phyloP scores from a whole-genome alignment of 2,329 filamentous ascomycete genomes.

The Penicillium nordicum region DNA sequence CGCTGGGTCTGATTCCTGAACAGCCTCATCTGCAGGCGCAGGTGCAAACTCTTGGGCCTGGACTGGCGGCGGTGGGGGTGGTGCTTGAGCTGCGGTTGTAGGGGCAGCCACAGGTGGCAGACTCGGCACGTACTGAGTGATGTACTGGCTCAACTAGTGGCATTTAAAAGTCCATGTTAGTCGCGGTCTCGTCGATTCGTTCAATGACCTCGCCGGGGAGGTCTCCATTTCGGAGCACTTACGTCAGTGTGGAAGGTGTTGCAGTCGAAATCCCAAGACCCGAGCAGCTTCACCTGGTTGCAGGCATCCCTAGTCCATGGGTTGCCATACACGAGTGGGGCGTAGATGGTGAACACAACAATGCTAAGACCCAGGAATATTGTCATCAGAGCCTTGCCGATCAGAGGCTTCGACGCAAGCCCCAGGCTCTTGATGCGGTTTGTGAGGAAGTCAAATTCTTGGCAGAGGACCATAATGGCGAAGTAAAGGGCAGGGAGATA shows the following conservation, averaged over 20 bases:
- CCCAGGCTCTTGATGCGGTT: conserved; percentile 68
- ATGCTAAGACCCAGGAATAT: conserved; percentile 71
- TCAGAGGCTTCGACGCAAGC: conserved; percentile 64
- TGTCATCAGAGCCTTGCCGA: conserved; percentile 72
- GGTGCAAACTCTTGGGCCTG: conserved; percentile 18
- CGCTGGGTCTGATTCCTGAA: conserved; percentile 22
- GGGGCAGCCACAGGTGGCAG: conserved; percentile 20
- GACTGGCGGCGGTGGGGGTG: conserved; percentile 16
- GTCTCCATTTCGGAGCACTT: conserved; percentile 52
- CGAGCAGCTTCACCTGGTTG: conserved; percentile 79
- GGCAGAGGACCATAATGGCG: conserved; percentile 81
- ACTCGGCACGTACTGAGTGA: conserved; percentile 28
- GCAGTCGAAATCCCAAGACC: conserved; percentile 96
- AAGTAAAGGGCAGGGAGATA: conserved; percentile 98
- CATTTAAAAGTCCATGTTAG: conserved; percentile 23
- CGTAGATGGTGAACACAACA: conserved; percentile 76
- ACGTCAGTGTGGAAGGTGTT: conserved; percentile 85
- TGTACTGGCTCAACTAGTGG: conserved; percentile 41
- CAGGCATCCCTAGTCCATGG: conserved; percentile 89
- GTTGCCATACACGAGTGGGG: conserved; percentile 89
- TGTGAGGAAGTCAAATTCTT: conserved; percentile 81
- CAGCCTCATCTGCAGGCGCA: conserved; percentile 12
- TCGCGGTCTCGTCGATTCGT: conserved; percentile 14
- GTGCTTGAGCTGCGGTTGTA: conserved; percentile 21
- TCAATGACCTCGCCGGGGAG: conserved; percentile 30